Conservation (phyloP, 805 yeast genomes). For the Suhomyces pyralidae region DNA sequence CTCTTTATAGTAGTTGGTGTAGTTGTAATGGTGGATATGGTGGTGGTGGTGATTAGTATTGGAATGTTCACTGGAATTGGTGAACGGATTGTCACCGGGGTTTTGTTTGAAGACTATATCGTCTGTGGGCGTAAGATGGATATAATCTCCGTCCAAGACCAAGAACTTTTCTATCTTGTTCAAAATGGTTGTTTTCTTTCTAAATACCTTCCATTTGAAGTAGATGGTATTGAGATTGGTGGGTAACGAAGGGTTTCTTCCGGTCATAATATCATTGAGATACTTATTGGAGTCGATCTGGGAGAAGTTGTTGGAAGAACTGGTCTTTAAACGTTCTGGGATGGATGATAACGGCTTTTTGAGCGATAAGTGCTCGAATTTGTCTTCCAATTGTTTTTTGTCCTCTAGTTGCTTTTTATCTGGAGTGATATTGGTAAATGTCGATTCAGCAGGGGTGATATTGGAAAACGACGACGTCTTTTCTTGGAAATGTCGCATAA, state of each 20-base stretch:
- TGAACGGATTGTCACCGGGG: slow-evolving; percentile 31
- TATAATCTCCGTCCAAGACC: slow-evolving; percentile 91
- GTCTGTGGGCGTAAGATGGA: slow-evolving; percentile 83
- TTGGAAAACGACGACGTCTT: not conserved
- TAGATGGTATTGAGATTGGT: slow-evolving; percentile 53
- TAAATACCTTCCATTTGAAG: slow-evolving; percentile 82
- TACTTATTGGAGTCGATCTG: slow-evolving; percentile 18
- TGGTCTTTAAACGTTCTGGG: not conserved
- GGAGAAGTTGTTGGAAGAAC: not conserved
- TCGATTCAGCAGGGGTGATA: slow-evolving; percentile 28
- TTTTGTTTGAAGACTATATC: slow-evolving; percentile 49
- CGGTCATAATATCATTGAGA: slow-evolving; percentile 30
- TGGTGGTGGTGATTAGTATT: slow-evolving; percentile 25
- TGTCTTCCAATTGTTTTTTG: slow-evolving; percentile 18
- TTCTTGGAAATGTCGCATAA: not conserved
- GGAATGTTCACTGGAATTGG: slow-evolving; percentile 8
- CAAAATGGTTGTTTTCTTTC: slow-evolving; percentile 82
- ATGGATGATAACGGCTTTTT: not conserved
- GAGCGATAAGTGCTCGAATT: slow-evolving; percentile 7
- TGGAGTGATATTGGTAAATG: slow-evolving; percentile 24
- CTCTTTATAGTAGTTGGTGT: slow-evolving; percentile 49
- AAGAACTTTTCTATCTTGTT: slow-evolving; percentile 77
- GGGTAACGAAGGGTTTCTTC: slow-evolving; percentile 29
- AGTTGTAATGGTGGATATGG: slow-evolving; percentile 38
- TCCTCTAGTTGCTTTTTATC: slow-evolving; percentile 19